A percentile compares a stretch with the other conserved stretches of the same genome.
Evolutionary conservation across 1,284 basidiomycete species (phyloP).

Genomic region (Moesziomyces sp.): DNA sequence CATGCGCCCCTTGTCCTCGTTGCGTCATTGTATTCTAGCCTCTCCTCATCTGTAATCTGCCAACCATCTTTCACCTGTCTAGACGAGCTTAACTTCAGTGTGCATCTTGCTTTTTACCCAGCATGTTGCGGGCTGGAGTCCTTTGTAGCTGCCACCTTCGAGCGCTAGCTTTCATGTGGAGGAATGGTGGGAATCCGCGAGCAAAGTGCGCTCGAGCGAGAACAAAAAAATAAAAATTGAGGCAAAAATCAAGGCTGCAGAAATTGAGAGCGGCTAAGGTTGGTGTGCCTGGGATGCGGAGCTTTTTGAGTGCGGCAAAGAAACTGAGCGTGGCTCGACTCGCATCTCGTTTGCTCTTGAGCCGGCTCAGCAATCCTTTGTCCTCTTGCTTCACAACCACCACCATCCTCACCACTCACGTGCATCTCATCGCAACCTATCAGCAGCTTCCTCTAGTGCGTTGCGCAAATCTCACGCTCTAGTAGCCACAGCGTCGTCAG

Average conservation of each 20-base stretch:
- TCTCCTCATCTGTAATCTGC: conserved; percentile 19
- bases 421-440: background rate
- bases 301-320: background rate
- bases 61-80: no score
- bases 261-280: background rate
- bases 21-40: conserved; percentile 32
- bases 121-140: no score
- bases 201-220: background rate
- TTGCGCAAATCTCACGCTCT: background rate
- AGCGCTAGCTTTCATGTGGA: background rate
- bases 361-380: conserved; percentile 1
- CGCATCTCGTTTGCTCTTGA: conserved; percentile 1
- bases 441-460: background rate
- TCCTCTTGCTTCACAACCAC: background rate
- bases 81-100: background rate
- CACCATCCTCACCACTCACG: background rate
- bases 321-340: background rate
- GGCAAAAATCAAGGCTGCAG: background rate
- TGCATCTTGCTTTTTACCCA: background rate
- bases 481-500: background rate
- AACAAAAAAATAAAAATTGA: conserved; percentile 8
- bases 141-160: no score
- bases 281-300: background rate
- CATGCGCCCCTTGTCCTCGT: background rate
- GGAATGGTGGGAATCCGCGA: background rate